A percentile compares a stretch with the other conserved stretches of the same genome.
Conservation (phyloP, 228 moss, liverwort and hornwort genomes). For the Sphagnum fallax region DNA sequence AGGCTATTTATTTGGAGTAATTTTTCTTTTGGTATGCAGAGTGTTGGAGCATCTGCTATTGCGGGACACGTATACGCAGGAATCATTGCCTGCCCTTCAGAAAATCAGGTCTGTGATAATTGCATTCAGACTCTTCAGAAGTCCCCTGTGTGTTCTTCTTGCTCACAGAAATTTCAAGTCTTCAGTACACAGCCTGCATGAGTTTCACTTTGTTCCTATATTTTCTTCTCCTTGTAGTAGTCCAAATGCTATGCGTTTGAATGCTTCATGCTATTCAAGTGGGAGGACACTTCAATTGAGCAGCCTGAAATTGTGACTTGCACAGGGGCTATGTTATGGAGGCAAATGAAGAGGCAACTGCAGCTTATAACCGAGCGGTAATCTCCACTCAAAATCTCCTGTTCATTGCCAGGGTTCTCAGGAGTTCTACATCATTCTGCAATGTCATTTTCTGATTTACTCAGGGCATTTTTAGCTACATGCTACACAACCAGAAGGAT, state of each 20-base stretch:
- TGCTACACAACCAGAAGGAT: too few species aligned
- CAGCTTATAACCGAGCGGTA: conserved; percentile 97
- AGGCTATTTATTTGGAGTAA: too few species aligned
- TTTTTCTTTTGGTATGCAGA: conserved; percentile 25
- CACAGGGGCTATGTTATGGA: conserved; percentile 80
- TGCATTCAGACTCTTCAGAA: too few species aligned
- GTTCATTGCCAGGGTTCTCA: too few species aligned
- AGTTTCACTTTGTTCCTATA: too few species aligned
- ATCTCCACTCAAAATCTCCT: conserved; percentile 10
- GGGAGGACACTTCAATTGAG: neutral
- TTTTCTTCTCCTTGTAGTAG: neutral
- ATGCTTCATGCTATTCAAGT: neutral
- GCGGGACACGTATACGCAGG: conserved; percentile 97
- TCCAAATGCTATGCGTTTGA: neutral
- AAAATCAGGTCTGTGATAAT: conserved; percentile 62
- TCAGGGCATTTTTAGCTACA: too few species aligned
- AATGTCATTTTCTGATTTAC: too few species aligned
- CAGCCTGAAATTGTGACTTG: neutral
- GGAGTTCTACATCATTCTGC: too few species aligned
- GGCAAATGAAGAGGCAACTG: conserved; percentile 97
- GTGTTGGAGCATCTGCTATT: conserved; percentile 96
- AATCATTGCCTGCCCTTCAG: conserved; percentile 97
- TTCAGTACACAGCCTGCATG: too few species aligned
- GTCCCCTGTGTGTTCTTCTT: too few species aligned
- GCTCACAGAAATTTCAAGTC: too few species aligned